These are phyloP conservation scores for Psilocybe subaeruginosa DNA, from an alignment of 768 basidiomycete species.

Conservation along the genomic window DNA sequence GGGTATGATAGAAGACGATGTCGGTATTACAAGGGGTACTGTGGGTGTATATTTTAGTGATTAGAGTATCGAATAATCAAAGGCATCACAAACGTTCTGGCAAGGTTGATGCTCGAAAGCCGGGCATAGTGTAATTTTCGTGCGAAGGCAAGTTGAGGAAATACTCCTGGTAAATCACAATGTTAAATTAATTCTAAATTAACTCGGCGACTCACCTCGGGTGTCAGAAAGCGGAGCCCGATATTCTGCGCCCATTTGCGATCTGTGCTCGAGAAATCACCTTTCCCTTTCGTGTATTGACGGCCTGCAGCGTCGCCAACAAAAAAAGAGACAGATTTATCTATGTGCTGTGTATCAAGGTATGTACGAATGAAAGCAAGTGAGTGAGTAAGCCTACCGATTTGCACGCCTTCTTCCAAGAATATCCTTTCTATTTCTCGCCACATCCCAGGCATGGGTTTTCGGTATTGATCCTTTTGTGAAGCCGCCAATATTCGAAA, in stretches of 20 bases:
- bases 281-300: constrained; percentile 37
- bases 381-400: constrained; percentile 50
- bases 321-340: constrained; percentile 69
- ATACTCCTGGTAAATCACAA: constrained; percentile 65
- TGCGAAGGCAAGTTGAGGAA: constrained; percentile 59
- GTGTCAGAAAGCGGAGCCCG: constrained; percentile 76
- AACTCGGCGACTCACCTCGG: constrained; percentile 59
- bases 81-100: constrained; percentile 33
- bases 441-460: constrained; percentile 92
- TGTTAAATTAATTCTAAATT: background rate
- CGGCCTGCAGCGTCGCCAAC: constrained; percentile 93
- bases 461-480: constrained; percentile 74
- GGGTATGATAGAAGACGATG: constrained; percentile 53
- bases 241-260: constrained; percentile 84
- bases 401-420: constrained; percentile 53
- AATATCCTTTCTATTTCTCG: constrained; percentile 68
- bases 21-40: constrained; percentile 57
- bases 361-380: background rate
- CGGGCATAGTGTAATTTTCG: constrained; percentile 54
- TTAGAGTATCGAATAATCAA: background rate
- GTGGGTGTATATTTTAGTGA: constrained; percentile 4
- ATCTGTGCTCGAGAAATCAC: constrained; percentile 83
- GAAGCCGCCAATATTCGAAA: constrained; percentile 82
- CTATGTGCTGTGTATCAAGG: constrained; percentile 37
- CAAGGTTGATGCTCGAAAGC: constrained; percentile 64